phyloP scores from a whole-genome alignment of 345 rosid species.

The Theobroma cacao region DNA sequence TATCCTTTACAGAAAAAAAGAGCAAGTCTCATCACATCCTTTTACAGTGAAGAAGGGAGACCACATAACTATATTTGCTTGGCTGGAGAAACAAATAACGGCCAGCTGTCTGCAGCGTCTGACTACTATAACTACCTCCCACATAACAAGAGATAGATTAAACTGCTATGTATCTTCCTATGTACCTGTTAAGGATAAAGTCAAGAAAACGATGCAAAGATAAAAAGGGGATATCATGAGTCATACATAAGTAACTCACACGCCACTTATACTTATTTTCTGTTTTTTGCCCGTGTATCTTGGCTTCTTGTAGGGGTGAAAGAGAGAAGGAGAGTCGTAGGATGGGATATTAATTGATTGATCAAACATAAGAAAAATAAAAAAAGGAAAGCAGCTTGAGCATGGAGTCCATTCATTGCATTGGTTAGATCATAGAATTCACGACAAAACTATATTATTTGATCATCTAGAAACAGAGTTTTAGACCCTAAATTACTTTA shows the following conservation, averaged over 20 bases:
- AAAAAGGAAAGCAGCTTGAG: background rate
- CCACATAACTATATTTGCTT: slow-evolving; percentile 5
- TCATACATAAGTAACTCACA: background rate
- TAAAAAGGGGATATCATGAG: background rate
- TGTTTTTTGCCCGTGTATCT: background rate
- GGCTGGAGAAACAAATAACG: slow-evolving; percentile 27
- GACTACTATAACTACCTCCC: slow-evolving; percentile 15
- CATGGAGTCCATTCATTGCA: background rate
- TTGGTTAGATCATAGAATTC: background rate
- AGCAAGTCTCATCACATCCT: slow-evolving; percentile 9
- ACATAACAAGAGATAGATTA: slow-evolving; percentile 17
- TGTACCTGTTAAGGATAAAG: slow-evolving; percentile 29
- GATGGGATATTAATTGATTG: background rate
- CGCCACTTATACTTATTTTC: background rate
- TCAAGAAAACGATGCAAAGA: slow-evolving; percentile 1
- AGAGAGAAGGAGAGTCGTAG: background rate
- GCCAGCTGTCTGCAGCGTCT: slow-evolving; percentile 17
- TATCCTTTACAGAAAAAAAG: slow-evolving; percentile 14
- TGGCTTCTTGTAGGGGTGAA: background rate
- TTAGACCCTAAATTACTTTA: background rate
- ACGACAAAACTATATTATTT: background rate
- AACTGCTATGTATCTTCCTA: slow-evolving; percentile 25
- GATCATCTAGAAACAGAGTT: background rate
- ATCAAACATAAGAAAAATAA: background rate
- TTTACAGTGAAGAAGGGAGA: slow-evolving; percentile 6